Evolutionary conservation across 768 basidiomycete genomes (phyloP), one percentile per base, ranked within the genome.

Genomic region (Hortiboletus flavorubellus): DNA sequence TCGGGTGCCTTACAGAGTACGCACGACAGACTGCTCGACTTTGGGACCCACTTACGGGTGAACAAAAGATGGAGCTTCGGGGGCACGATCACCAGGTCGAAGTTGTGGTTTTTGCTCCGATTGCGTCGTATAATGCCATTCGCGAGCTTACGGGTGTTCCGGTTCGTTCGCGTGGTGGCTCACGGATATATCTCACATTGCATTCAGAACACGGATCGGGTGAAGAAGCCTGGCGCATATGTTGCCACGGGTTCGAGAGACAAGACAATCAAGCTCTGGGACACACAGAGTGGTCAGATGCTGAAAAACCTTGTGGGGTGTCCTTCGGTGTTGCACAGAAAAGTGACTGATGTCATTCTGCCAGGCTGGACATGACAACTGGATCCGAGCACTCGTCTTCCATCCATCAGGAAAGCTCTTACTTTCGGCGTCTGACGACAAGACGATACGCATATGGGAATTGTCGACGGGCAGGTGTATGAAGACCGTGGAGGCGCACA

Each of bases 231-330:
- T 46, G 86, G 77, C 14, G 65, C 76, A 26, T 94, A 85, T 67
- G 78, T 89, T 8, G 85, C 85, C 10, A 93, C 91, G 14, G 93
- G 91, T 12, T 87, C 90, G 33, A 80, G 94, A 70, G 94, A 98
- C 75, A 96, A 93, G 78, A 85, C 84, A 5, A 91, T 97, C 75
- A 91, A 88, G 64, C 71, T 98, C 16, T 98, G 94, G 94, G 94
- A 97, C 64, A 79, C 84, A 0, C 79, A 85, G 56, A 85, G 83
- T 43, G 93, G 95, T 5, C 91, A 91, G 69, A 79, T 90, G 69
- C 70, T 94, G 42, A 80, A 85, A 68, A 89, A 82, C 57, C 79
- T 95, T 53, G 89, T 89, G 59, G 54, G 81, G 70, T 45, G 26
- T 53, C 35, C 16, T 49, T 5, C 18, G 45, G 42, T 51, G 11